These are phyloP conservation scores for Erodium trifolium DNA, from an alignment of 441 rosid genomes.

Conservation along the genomic window DNA sequence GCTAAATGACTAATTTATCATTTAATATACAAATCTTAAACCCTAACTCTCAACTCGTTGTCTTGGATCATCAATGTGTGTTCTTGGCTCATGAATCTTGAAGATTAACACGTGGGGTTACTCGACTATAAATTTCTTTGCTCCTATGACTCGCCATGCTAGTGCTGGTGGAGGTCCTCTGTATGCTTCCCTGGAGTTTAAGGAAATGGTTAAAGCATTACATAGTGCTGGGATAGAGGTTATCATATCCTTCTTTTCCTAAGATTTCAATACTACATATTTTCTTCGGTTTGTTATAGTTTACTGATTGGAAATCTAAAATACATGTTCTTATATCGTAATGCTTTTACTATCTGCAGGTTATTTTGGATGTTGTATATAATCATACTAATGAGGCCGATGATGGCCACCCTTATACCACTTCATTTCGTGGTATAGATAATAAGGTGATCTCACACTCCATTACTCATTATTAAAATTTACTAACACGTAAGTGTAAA, in stretches of 20 bases:
- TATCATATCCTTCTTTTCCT: slow-evolving; percentile 18
- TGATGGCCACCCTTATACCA: slow-evolving; percentile 66
- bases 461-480: neutral
- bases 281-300: no score
- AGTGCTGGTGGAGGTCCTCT: slow-evolving; percentile 78
- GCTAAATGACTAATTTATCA: neutral
- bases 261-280: neutral
- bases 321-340: slow-evolving; percentile 9
- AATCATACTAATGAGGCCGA: slow-evolving; percentile 96
- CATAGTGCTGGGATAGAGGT: slow-evolving; percentile 95
- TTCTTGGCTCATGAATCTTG: slow-evolving; percentile 13
- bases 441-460: slow-evolving; percentile 47
- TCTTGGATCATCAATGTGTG: slow-evolving; percentile 3
- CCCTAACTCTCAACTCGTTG: neutral
- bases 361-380: slow-evolving; percentile 90
- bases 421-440: slow-evolving; percentile 95
- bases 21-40: slow-evolving; percentile 4
- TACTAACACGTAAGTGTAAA: neutral
- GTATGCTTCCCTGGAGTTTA: slow-evolving; percentile 73
- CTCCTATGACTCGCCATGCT: slow-evolving; percentile 96
- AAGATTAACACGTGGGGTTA: slow-evolving; percentile 98
- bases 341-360: slow-evolving; percentile 31
- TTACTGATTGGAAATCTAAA: neutral
- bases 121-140: slow-evolving; percentile 90
- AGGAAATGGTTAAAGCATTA: slow-evolving; percentile 92